Percentiles rank a stretch among this genome's conserved stretches.
Evolutionary conservation across 2,329 filamentous ascomycete genomes (phyloP).

Genomic region (Neurospora sp.): DNA sequence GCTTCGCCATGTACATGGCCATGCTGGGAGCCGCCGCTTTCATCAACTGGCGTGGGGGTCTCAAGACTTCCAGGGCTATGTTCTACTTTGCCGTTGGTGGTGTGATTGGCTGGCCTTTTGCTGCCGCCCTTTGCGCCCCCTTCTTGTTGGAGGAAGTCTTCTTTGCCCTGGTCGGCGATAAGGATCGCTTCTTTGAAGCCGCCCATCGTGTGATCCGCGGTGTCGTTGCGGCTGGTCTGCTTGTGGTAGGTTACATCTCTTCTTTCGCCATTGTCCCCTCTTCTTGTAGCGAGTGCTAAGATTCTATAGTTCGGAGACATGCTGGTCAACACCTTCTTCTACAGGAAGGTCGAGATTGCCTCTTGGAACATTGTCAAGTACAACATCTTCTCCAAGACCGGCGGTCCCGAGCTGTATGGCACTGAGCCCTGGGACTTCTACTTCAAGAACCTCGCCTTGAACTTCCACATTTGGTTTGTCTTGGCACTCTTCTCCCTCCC

Average conservation of each 20-base stretch:
- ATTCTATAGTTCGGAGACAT: constrained; percentile 54
- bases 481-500: constrained; percentile 68
- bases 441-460: constrained; percentile 78
- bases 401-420: constrained; percentile 86
- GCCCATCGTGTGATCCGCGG: constrained; percentile 58
- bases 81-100: constrained; percentile 84
- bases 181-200: constrained; percentile 49
- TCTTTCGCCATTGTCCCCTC: not conserved
- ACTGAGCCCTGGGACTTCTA: constrained; percentile 98
- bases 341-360: constrained; percentile 66
- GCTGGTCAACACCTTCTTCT: constrained; percentile 72
- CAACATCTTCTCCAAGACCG: constrained; percentile 78
- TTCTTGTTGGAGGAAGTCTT: constrained; percentile 72
- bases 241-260: constrained; percentile 51
- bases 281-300: constrained; percentile 18
- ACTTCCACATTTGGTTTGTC: constrained; percentile 92
- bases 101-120: constrained; percentile 90
- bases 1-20: constrained; percentile 90
- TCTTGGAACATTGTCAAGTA: constrained; percentile 92
- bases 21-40: constrained; percentile 83
- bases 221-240: constrained; percentile 50
- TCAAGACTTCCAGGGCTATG: constrained; percentile 74
- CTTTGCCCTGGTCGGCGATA: constrained; percentile 42
- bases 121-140: constrained; percentile 69
- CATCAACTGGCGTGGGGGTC: constrained; percentile 75